Evolutionary conservation across 768 basidiomycete genomes (phyloP).

Genomic region (Suillus variegatus): DNA sequence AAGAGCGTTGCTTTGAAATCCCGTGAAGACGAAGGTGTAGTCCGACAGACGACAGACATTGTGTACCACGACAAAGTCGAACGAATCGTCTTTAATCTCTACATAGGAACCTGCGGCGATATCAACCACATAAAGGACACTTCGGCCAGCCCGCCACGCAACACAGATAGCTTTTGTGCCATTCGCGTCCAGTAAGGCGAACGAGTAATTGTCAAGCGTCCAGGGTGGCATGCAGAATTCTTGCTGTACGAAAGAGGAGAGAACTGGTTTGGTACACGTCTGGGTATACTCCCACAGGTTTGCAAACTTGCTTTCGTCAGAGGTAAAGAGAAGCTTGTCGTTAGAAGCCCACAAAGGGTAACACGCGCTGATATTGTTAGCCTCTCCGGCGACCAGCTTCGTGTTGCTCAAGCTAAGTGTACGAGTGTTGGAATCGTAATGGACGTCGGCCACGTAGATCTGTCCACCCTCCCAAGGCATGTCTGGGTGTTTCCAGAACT

Average conservation of each 20-base stretch:
- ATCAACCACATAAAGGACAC: constrained; percentile 34
- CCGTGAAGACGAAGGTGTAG: constrained; percentile 1
- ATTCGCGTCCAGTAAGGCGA: constrained; percentile 24
- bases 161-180: constrained; percentile 28
- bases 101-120: constrained; percentile 13
- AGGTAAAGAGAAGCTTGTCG: constrained; percentile 56
- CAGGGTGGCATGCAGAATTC: constrained; percentile 28
- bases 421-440: constrained; percentile 18
- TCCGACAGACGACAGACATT: not conserved
- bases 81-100: not conserved
- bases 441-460: constrained; percentile 50
- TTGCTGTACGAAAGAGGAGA: constrained; percentile 33
- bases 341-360: constrained; percentile 42
- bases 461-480: constrained; percentile 69
- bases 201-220: constrained; percentile 21
- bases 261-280: constrained; percentile 21
- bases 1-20: constrained; percentile 7
- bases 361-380: constrained; percentile 41
- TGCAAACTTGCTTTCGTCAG: constrained; percentile 57
- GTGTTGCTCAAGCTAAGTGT: constrained; percentile 36
- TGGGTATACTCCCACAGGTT: constrained; percentile 40
- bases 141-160: constrained; percentile 30
- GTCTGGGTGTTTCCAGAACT: constrained; percentile 63
- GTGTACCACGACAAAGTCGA: constrained; percentile 3
- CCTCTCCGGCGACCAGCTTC: constrained; percentile 52